These are phyloP conservation scores for Jatropha podagrica DNA, from an alignment of 441 rosid genomes.

Conservation along the genomic window DNA sequence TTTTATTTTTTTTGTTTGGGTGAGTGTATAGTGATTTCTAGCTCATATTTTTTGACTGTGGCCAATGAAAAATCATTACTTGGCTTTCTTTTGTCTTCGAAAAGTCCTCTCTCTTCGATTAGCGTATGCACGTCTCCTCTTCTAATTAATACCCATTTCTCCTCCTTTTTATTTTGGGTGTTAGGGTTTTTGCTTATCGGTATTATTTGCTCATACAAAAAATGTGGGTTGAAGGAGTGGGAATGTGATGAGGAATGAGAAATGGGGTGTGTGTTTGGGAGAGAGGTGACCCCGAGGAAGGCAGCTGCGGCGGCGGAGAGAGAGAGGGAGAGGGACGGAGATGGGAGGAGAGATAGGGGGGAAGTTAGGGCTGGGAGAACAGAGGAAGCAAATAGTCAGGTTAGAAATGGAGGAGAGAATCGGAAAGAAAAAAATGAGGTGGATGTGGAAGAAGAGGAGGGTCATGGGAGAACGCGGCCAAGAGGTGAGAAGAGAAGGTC, in stretches of 20 bases:
- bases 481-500: constrained; percentile 57
- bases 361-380: constrained; percentile 32
- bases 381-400: constrained; percentile 31
- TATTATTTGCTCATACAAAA: constrained; percentile 7
- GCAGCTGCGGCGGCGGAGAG: constrained; percentile 40
- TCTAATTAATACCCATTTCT: constrained; percentile 13
- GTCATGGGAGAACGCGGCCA: constrained; percentile 38
- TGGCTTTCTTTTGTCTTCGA: constrained; percentile 33
- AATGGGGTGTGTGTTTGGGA: constrained; percentile 97
- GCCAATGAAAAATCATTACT: constrained; percentile 47
- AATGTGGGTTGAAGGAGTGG: constrained; percentile 28
- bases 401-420: constrained; percentile 35
- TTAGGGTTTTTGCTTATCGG: constrained; percentile 18
- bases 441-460: constrained; percentile 33
- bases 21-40: constrained; percentile 7
- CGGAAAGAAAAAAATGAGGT: constrained; percentile 32
- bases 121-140: constrained; percentile 11
- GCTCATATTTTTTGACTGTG: constrained; percentile 31
- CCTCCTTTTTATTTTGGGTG: neutral
- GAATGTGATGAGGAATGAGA: constrained; percentile 40
- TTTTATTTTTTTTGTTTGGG: neutral
- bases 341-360: constrained; percentile 1
- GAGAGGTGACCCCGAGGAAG: constrained; percentile 51
- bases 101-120: constrained; percentile 27
- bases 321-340: neutral